These are phyloP conservation scores for Scheffersomyces cryptocercus DNA, from an alignment of 1,139 yeast species.

Conservation along the genomic window DNA sequence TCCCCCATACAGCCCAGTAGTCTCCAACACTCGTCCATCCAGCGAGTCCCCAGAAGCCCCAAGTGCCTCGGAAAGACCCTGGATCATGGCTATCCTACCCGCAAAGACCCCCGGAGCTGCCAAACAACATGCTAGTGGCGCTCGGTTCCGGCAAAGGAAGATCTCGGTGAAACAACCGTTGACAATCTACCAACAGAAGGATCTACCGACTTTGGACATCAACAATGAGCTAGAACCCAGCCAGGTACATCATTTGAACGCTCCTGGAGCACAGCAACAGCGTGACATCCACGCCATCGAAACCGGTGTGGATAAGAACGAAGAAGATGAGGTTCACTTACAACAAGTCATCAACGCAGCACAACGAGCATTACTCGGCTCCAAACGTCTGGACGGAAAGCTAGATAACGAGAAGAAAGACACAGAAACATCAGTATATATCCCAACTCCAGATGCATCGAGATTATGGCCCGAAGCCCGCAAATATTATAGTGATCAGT, in stretches of 20 bases:
- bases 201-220: slow-evolving; percentile 72
- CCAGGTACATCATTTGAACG: slow-evolving; percentile 44
- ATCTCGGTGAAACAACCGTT: slow-evolving; percentile 90
- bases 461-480: slow-evolving; percentile 75
- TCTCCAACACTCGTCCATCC: too few relatives aligned
- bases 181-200: slow-evolving; percentile 73
- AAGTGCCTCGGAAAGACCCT: background rate
- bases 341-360: slow-evolving; percentile 87
- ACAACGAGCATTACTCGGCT: slow-evolving; percentile 54
- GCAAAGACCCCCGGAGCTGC: slow-evolving; percentile 30
- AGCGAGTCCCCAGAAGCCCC: too few relatives aligned
- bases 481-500: slow-evolving; percentile 63
- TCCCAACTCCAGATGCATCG: slow-evolving; percentile 97
- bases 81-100: slow-evolving; percentile 17
- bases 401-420: slow-evolving; percentile 35
- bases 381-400: slow-evolving; percentile 20
- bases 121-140: slow-evolving; percentile 47
- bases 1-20: too few relatives aligned
- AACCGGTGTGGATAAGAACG: slow-evolving; percentile 97
- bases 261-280: slow-evolving; percentile 56
- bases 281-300: slow-evolving; percentile 89
- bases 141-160: slow-evolving; percentile 87
- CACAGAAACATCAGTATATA: slow-evolving; percentile 54
- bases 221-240: slow-evolving; percentile 46
- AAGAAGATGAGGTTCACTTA: slow-evolving; percentile 94